Base-by-base conservation (phyloP, 1,284 basidiomycete genomes). In the Sanghuangporus sanghuang region DNA sequence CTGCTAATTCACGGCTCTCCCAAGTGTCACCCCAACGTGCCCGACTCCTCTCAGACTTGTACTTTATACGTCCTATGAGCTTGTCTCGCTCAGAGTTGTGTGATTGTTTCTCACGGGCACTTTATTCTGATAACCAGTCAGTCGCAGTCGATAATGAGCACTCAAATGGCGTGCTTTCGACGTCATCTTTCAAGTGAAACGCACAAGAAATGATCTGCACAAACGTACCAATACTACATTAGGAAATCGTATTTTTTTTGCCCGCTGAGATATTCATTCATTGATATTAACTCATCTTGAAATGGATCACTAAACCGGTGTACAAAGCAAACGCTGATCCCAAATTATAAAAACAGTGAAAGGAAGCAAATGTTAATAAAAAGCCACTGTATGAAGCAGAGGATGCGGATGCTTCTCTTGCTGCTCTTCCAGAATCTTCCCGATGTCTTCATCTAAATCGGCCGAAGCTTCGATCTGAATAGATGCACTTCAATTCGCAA, bases 401-500 rank as follows among this genome's bases (percentile, higher is more conserved):
- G 86, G 89, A 75, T 99, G 97, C 0, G 96, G 95, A 74, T 98
- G 95, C 59, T 85, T 89, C 61, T 92, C 89, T 73, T 93, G 89
- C 68, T 99, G 96, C 38, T 72, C 73, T 68, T 92, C 83, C 35
- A 99, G 78, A 67, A 99, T 96, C 60, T 79, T 79, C 69, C 92
- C 90, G 64, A 99, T 98, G 49, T 94, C 92, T 69, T 91, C 89
- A 74, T 99, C 97, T 48, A 98, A 80, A 72, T 98, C 95, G 63
- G 84, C 80, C 7, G 92, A 83, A 3, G 75, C 82, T 73, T 98
- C 96, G 68, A 99, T 93, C 95, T 97, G 69, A 6, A 38, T 16
- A 23, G 18, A 38, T 12, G 32, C 32, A 16, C 16, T 39, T 12
- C 23, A 44, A 21, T 57, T 12, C 40, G 69, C 18, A n/a, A 7